Base-by-base conservation (phyloP, 192 early-diverging fungal species). In the Mortierella hygrophila region DNA sequence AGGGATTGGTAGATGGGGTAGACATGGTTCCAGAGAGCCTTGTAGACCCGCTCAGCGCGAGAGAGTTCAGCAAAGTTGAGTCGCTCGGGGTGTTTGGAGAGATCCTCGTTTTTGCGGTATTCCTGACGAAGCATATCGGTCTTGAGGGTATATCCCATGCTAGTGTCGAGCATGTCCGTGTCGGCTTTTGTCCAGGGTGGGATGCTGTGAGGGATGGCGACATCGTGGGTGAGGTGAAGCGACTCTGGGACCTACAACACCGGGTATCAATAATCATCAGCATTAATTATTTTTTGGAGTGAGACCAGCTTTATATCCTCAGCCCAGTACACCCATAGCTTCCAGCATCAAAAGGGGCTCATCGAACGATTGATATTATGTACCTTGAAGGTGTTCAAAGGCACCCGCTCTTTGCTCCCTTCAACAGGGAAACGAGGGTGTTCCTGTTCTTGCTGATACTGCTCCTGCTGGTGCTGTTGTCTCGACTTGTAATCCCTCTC, bases 21-120 rank as follows among this genome's bases (percentile, higher is more conserved):
- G 42, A 91, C 81, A 47, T 88, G 84, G 72, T 91, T 85, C 75
- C 88, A 90, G 11, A 91, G 60, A 0, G 85, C 60, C 55, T 91
- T 91, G 72, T 88, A 90, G 13, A 91, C 7, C 49, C 88, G 42
- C 60, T 89, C 82, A 11, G 86, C 81, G 18, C 80, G 75, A 16
- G 89, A 78, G 0, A 91, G 63, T 32, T 85, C 74, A 10, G 84
- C 76, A 76, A 91, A 89, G 74, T 89, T 86, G 21, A 87, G 76
- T 10, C 77, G 68, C 1, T 75, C 77, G 82, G 88, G 73, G 10
- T 79, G 29, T n/a, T 60, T 35, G 37, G 79, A 15, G 73, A 88
- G 46, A 79, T 80, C 47, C 82, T 84, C 60, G 70, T 73, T 52
- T 21, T 65, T 65, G 32, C 7, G 35, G 8, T 86, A 86, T n/a